Base-by-base conservation (phyloP, 305 asterid genomes). In the Nicotiana rustica region DNA sequence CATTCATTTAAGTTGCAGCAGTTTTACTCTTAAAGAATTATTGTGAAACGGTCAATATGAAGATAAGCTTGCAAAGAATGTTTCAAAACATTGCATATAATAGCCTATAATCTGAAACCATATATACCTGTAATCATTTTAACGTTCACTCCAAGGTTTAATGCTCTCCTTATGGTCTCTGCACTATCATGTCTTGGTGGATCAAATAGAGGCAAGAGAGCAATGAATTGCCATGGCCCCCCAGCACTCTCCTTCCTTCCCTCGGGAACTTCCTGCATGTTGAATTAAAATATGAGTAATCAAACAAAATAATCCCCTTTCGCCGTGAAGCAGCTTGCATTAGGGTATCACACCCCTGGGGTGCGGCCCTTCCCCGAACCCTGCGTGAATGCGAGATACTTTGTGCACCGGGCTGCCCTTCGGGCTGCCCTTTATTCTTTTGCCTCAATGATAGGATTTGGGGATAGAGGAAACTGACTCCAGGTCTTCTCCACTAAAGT, bases 101-200 rank as follows among this genome's bases (percentile, higher is more conserved):
- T 4, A 3, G 59, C 84, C 77, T 17, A 31, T 78, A 57, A 71
- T 67, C 35, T 64, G 41, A 60, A 44, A 13, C 21, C 49, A 73
- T 33, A 82, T 33, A 52, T 82, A 85, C 90, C 90, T 78, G 90
- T 87, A 78, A 87, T 87, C 90, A 87, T 87, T 77, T 87, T 87
- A 67, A 87, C 90, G 79, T 87, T 85, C 10, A 85, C 90, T 78
- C 90, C 90, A 59, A 87, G 90, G 82, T 87, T 85, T 47, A 87
- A 59, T 80, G 90, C 90, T 81, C 88, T 85, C 52, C 90, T 81
- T 47, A 87, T 87, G 12, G 90, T 87, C 82, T 87, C 90, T 15
- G 90, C 90, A 83, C 88, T 87, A 78, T 87, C 90, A 66, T 87
- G 90, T 47, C 88, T 82, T 36, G 90, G 90, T 61, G 90, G 90